Conservation (phyloP, 495 filamentous ascomycete species). For the Hypoxylon cercidicola region DNA sequence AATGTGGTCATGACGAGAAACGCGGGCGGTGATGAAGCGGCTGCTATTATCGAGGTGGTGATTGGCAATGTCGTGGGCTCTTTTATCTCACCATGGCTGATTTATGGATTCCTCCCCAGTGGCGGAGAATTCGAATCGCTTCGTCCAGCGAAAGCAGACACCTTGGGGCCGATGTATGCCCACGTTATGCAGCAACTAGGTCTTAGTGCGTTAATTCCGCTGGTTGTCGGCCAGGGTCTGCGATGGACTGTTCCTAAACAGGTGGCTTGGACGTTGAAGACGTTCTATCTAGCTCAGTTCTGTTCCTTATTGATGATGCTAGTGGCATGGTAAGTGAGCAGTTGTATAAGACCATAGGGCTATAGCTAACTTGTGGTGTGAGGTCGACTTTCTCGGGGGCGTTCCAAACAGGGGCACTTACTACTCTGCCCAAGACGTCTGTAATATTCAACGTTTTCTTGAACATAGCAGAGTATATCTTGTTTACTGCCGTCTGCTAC, state of each 20-base stretch:
- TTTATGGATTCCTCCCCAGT: conserved; percentile 59
- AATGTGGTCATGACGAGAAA: conserved; percentile 68
- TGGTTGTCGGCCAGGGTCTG: conserved; percentile 60
- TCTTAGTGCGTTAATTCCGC: conserved; percentile 60
- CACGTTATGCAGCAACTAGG: conserved; percentile 64
- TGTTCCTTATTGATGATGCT: conserved; percentile 59
- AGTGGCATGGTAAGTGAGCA: conserved; percentile 60
- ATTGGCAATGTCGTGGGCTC: conserved; percentile 65
- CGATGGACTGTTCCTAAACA: conserved; percentile 60
- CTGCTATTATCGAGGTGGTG: conserved; percentile 64
- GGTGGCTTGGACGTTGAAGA: conserved; percentile 53
- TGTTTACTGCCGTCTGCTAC: conserved; percentile 62
- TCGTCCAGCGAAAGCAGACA: conserved; percentile 53
- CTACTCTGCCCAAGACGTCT: conserved; percentile 56
- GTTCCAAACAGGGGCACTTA: conserved; percentile 64
- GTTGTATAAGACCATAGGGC: background rate
- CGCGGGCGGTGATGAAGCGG: conserved; percentile 65
- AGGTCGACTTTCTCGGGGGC: conserved; percentile 66
- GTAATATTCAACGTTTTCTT: conserved; percentile 63
- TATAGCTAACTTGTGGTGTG: conserved; percentile 8
- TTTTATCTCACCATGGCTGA: conserved; percentile 63
- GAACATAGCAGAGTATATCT: conserved; percentile 64
- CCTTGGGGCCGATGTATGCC: conserved; percentile 61
- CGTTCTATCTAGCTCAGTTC: conserved; percentile 58
- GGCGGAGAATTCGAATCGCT: conserved; percentile 56